These are phyloP conservation scores for Dimocarpus longan DNA, from an alignment of 345 rosid genomes.

Conservation along the genomic window DNA sequence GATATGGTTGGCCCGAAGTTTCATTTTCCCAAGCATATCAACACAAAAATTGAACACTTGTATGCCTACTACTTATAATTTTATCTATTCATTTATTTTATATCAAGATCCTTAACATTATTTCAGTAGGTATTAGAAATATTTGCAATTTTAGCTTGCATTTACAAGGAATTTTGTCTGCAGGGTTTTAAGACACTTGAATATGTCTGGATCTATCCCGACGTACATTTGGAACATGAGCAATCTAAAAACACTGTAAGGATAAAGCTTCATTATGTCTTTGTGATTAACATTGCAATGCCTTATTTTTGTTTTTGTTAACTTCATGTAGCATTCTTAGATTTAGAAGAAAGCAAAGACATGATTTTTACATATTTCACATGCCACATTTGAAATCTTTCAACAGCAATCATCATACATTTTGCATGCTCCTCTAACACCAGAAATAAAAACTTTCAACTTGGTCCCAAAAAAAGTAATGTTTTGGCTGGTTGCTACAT, in stretches of 20 bases:
- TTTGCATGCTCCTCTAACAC: background rate
- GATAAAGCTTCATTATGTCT: background rate
- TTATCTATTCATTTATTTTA: background rate
- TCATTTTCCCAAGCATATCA: background rate
- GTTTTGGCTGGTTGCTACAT: too few relatives aligned
- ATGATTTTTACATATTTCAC: background rate
- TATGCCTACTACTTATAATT: background rate
- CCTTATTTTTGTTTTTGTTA: background rate
- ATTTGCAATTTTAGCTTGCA: background rate
- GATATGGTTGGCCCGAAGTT: background rate
- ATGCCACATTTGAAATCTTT: background rate
- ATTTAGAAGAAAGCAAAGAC: background rate
- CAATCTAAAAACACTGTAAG: background rate
- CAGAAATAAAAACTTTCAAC: background rate
- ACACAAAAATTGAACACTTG: background rate
- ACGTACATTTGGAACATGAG: background rate
- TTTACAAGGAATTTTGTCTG: background rate
- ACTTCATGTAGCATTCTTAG: background rate
- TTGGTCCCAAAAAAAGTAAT: too few relatives aligned
- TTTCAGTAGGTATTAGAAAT: background rate
- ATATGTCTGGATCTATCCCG: slow-evolving; percentile 32
- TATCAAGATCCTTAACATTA: background rate
- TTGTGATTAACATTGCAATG: background rate
- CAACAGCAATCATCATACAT: background rate
- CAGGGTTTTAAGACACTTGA: slow-evolving; percentile 49